These are phyloP conservation scores for Xylariomycetidae sp. DNA, from an alignment of 2,329 filamentous ascomycete genomes.

Conservation along the genomic window DNA sequence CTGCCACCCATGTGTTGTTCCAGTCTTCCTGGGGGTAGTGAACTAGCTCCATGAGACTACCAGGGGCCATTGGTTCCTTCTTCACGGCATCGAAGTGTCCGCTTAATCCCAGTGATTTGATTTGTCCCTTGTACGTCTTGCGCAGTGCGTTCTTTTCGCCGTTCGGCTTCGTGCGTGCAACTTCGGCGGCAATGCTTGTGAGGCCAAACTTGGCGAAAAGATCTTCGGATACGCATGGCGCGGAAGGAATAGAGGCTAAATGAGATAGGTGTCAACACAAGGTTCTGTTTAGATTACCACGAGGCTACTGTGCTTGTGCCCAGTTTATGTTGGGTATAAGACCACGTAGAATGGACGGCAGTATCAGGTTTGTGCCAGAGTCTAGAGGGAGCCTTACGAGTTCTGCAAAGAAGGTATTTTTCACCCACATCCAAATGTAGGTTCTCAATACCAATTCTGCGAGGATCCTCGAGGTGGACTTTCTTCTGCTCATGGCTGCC, in stretches of 20 bases:
- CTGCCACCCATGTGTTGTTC: slow-evolving; percentile 49
- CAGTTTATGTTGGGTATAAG: too few species aligned
- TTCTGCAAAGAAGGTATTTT: slow-evolving; percentile 64
- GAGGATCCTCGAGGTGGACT: slow-evolving; percentile 53
- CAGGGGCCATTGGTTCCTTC: slow-evolving; percentile 46
- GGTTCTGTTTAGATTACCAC: slow-evolving; percentile 12
- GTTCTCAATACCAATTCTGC: slow-evolving; percentile 58
- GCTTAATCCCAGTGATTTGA: slow-evolving; percentile 58
- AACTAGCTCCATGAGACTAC: slow-evolving; percentile 50
- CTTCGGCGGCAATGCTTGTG: slow-evolving; percentile 52
- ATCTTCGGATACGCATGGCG: slow-evolving; percentile 49
- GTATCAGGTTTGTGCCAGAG: too few species aligned
- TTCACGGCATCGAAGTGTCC: slow-evolving; percentile 58
- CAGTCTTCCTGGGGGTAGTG: slow-evolving; percentile 52
- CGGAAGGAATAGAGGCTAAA: slow-evolving; percentile 45
- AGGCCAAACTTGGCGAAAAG: slow-evolving; percentile 56
- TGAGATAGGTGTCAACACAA: slow-evolving; percentile 40
- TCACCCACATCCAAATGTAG: slow-evolving; percentile 62
- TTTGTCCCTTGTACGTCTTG: slow-evolving; percentile 65
- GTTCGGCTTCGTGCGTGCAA: slow-evolving; percentile 59
- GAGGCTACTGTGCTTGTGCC: too few species aligned
- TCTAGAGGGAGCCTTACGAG: slow-evolving; percentile 56
- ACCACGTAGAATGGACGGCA: too few species aligned
- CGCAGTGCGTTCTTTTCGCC: slow-evolving; percentile 63
- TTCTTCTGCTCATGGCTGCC: slow-evolving; percentile 58